These are phyloP conservation scores for Penicillium pulvis DNA, from an alignment of 495 filamentous ascomycete species.

Conservation along the genomic window DNA sequence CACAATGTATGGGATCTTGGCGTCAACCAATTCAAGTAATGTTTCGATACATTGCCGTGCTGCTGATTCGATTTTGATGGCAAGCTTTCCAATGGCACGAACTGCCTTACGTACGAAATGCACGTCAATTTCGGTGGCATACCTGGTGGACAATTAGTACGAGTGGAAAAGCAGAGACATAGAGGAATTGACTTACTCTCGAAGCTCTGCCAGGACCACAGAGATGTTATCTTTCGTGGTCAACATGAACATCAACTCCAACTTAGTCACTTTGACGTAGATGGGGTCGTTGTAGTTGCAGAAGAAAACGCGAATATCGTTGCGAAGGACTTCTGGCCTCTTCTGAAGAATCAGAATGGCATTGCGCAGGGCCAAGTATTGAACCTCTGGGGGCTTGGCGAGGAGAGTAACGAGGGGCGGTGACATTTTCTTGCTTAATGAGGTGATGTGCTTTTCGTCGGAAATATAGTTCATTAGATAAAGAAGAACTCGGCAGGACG, in stretches of 20 bases:
- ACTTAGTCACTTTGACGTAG: conserved; percentile 98
- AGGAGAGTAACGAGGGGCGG: conserved; percentile 94
- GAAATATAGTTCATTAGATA: conserved; percentile 99
- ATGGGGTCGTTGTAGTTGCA: conserved; percentile 99
- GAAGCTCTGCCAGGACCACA: conserved; percentile 89
- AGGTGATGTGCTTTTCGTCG: conserved; percentile 86
- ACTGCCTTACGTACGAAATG: conserved; percentile 99
- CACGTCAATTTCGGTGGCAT: conserved; percentile 97
- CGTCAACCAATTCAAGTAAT: conserved; percentile 88
- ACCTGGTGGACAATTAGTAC: conserved; percentile 43
- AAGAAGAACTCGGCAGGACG: conserved; percentile 91
- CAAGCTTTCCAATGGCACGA: conserved; percentile 94
- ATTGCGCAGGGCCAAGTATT: conserved; percentile 94
- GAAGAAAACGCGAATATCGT: conserved; percentile 98
- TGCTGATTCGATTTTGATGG: conserved; percentile 98
- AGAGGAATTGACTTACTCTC: conserved; percentile 62
- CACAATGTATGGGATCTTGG: conserved; percentile 99
- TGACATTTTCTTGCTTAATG: conserved; percentile 89
- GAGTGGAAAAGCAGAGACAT: background rate
- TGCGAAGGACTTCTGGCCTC: conserved; percentile 88
- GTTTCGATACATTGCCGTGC: conserved; percentile 89
- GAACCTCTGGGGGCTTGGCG: conserved; percentile 95
- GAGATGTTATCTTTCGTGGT: conserved; percentile 95
- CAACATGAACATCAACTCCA: conserved; percentile 99
- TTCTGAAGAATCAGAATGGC: conserved; percentile 92